phyloP scores from a whole-genome alignment of 345 rosid species.

The Linum lewisii region DNA sequence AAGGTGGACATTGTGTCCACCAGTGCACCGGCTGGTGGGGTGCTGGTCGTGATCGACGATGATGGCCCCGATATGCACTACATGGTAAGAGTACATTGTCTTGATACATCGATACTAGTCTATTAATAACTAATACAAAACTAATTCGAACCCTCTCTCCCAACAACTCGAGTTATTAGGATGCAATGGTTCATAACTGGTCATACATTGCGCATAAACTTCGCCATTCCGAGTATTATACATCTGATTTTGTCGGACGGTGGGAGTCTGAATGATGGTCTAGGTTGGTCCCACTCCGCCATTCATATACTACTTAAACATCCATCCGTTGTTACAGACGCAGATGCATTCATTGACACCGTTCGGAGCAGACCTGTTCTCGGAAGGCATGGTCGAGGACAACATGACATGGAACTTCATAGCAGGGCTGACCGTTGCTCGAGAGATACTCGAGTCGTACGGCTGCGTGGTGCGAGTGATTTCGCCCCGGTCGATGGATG shows the following conservation, averaged over 20 bases:
- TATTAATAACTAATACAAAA: too few species aligned
- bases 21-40: constrained; percentile 80
- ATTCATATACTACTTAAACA: too few species aligned
- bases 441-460: constrained; percentile 81
- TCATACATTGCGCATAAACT: too few species aligned
- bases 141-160: too few species aligned
- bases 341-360: constrained; percentile 80
- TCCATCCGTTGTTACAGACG: constrained; percentile 53
- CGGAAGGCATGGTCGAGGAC: constrained; percentile 78
- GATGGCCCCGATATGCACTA: constrained; percentile 96
- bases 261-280: too few species aligned
- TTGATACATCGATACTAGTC: too few species aligned
- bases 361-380: constrained; percentile 61
- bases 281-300: too few species aligned
- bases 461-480: constrained; percentile 78
- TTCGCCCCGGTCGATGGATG: constrained; percentile 57
- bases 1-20: constrained; percentile 57
- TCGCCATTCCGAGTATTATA: too few species aligned
- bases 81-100: constrained; percentile 44
- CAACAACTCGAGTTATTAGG: too few species aligned
- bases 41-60: constrained; percentile 70
- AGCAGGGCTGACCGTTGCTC: constrained; percentile 81
- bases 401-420: constrained; percentile 98
- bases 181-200: too few species aligned
- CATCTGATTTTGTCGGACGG: too few species aligned